Percentiles rank a stretch among this genome's conserved stretches.
phyloP scores from a whole-genome alignment of 2,329 filamentous ascomycete species.

The Leptographium procerum region DNA sequence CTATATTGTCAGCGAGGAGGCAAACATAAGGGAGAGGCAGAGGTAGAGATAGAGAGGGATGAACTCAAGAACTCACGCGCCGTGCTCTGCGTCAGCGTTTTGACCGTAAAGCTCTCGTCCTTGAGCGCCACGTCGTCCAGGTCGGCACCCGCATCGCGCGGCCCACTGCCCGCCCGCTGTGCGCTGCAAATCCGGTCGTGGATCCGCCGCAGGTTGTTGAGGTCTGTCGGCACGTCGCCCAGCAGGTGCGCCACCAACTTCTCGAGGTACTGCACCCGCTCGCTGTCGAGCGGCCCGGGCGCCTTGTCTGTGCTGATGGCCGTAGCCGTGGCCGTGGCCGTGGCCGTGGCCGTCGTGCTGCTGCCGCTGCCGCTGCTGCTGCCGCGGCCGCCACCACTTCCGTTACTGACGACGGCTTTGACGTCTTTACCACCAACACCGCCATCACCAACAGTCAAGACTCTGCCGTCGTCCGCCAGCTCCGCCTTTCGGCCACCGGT shows the following conservation, averaged over 20 bases:
- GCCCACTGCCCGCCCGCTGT: background rate
- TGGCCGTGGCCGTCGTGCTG: background rate
- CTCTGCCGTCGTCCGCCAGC: background rate
- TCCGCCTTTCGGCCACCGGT: background rate
- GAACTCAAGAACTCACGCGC: slow-evolving; percentile 23
- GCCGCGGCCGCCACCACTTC: background rate
- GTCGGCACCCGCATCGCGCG: background rate
- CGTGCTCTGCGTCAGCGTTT: slow-evolving; percentile 24
- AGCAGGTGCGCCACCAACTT: slow-evolving; percentile 11
- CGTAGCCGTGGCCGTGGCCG: background rate
- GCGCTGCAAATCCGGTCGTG: slow-evolving; percentile 8
- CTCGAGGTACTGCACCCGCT: slow-evolving; percentile 8
- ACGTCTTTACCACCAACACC: background rate
- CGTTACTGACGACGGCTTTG: background rate
- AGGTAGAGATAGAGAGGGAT: no score
- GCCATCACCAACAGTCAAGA: background rate
- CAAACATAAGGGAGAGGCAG: no score
- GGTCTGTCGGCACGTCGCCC: slow-evolving; percentile 11
- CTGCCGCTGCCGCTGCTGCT: background rate
- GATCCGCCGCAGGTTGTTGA: slow-evolving; percentile 13
- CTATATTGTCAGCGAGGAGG: slow-evolving; percentile 17
- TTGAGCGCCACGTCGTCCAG: slow-evolving; percentile 17
- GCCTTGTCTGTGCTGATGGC: background rate
- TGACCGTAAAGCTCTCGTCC: slow-evolving; percentile 16
- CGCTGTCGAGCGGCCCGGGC: background rate